Evolutionary conservation across 768 basidiomycete genomes (phyloP).

Genomic region (Trametes elegans): DNA sequence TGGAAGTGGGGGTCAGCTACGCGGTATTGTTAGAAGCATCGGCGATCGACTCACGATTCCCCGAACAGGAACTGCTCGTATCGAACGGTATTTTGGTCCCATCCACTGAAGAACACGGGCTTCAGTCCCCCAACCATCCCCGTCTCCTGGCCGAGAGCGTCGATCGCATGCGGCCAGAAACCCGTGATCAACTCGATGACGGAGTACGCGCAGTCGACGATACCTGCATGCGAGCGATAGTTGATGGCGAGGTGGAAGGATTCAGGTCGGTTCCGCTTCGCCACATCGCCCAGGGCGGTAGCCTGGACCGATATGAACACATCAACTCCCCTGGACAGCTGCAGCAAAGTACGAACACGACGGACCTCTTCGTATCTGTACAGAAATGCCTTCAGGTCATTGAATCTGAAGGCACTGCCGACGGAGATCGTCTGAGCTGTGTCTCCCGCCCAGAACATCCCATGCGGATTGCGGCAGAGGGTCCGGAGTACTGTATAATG

Average conservation of each 20-base stretch:
- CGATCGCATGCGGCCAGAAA: slow-evolving; percentile 68
- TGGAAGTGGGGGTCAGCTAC: slow-evolving; percentile 13
- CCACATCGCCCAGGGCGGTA: not conserved
- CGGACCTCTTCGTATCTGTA: slow-evolving; percentile 51
- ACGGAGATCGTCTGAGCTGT: slow-evolving; percentile 77
- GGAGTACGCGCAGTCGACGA: slow-evolving; percentile 68
- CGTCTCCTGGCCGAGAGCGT: slow-evolving; percentile 51
- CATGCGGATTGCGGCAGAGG: slow-evolving; percentile 62
- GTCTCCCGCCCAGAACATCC: slow-evolving; percentile 78
- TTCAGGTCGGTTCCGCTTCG: slow-evolving; percentile 21
- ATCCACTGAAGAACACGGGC: slow-evolving; percentile 56
- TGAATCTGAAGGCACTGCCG: slow-evolving; percentile 70
- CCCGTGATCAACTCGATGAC: slow-evolving; percentile 58
- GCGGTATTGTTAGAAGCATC: not conserved
- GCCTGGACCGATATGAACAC: not conserved
- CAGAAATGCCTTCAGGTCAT: slow-evolving; percentile 63
- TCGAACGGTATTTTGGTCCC: slow-evolving; percentile 39
- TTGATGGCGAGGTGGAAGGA: slow-evolving; percentile 62
- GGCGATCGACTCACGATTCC: slow-evolving; percentile 36
- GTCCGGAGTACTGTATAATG: slow-evolving; percentile 50
- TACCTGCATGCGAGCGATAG: slow-evolving; percentile 71
- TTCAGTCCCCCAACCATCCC: slow-evolving; percentile 52
- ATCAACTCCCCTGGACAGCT: no score
- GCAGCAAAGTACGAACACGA: no score
- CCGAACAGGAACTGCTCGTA: slow-evolving; percentile 61